A percentile compares a stretch with the other conserved stretches of the same genome.
Conservation (phyloP, 2,329 filamentous ascomycete species). For the Fusarium sp. region DNA sequence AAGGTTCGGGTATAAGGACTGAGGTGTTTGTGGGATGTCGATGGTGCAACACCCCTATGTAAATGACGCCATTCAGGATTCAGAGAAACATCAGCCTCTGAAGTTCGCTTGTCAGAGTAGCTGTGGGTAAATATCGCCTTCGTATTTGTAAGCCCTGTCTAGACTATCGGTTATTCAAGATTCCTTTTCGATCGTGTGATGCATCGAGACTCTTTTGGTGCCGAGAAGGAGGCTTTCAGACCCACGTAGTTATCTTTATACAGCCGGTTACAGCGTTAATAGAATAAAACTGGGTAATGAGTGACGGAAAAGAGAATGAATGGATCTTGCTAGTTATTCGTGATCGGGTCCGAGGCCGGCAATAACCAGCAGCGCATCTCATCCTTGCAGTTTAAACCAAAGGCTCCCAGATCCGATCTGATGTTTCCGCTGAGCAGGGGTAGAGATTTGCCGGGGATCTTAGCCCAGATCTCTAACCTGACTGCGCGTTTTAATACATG, state of each 20-base stretch:
- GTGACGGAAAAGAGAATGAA: not conserved
- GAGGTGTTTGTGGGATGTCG: slow-evolving; percentile 16
- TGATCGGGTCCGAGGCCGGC: not conserved
- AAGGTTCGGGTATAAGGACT: slow-evolving; percentile 9
- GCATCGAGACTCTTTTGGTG: not conserved
- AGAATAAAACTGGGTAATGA: not conserved
- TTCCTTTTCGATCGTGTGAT: not conserved
- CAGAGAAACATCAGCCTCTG: slow-evolving; percentile 9
- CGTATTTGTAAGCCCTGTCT: slow-evolving; percentile 8
- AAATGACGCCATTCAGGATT: slow-evolving; percentile 40
- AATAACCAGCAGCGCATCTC: not conserved
- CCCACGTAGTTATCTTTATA: not conserved
- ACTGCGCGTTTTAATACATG: not conserved
- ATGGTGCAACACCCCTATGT: slow-evolving; percentile 40
- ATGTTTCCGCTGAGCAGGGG: not conserved
- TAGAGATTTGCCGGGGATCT: not conserved
- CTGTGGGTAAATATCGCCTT: not conserved
- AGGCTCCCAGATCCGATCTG: not conserved
- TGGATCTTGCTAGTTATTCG: not conserved
- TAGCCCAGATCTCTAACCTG: not conserved
- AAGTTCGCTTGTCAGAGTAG: not conserved
- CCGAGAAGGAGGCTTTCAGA: not conserved
- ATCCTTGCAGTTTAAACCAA: not conserved
- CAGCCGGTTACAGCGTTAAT: not conserved
- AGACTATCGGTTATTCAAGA: not conserved